Percentiles rank a stretch among this genome's conserved stretches.
Conservation (phyloP, 2,329 filamentous ascomycete genomes). For the Fusarium coffeatum region DNA sequence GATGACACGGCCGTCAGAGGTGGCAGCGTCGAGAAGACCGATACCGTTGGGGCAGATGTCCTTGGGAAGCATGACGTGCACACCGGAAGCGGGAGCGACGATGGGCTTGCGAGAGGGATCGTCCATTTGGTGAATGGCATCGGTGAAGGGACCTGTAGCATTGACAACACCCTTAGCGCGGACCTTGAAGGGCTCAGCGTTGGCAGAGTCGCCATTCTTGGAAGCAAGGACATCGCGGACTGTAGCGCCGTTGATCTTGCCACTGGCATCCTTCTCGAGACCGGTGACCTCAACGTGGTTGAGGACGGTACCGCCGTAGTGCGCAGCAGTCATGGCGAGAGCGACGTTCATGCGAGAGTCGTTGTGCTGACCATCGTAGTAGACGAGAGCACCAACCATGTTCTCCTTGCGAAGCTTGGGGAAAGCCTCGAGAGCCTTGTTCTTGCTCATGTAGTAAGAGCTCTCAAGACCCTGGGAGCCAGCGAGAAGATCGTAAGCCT, state of each 20-base stretch:
- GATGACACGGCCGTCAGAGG: conserved; percentile 84
- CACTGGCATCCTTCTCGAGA: conserved; percentile 76
- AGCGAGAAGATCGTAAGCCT: conserved; percentile 84
- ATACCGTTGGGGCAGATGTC: conserved; percentile 83
- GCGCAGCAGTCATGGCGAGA: conserved; percentile 80
- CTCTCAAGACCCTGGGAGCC: conserved; percentile 85
- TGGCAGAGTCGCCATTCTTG: conserved; percentile 67
- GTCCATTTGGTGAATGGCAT: conserved; percentile 84
- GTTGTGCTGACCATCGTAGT: conserved; percentile 90
- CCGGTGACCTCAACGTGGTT: conserved; percentile 84
- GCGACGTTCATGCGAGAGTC: conserved; percentile 90
- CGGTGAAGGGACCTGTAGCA: conserved; percentile 84
- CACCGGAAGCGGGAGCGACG: conserved; percentile 82
- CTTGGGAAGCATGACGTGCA: conserved; percentile 85
- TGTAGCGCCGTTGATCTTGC: conserved; percentile 75
- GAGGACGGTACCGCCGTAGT: conserved; percentile 83
- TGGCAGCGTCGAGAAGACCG: conserved; percentile 83
- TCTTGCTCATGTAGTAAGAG: conserved; percentile 83
- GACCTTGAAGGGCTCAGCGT: conserved; percentile 69
- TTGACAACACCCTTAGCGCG: conserved; percentile 85
- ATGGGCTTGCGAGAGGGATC: conserved; percentile 76
- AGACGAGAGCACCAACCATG: conserved; percentile 81
- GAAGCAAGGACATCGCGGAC: conserved; percentile 68
- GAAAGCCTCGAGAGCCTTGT: conserved; percentile 80
- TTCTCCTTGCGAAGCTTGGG: conserved; percentile 81